These are phyloP conservation scores for Mrakia hoshinonis DNA, from an alignment of 768 basidiomycete genomes.

Conservation along the genomic window DNA sequence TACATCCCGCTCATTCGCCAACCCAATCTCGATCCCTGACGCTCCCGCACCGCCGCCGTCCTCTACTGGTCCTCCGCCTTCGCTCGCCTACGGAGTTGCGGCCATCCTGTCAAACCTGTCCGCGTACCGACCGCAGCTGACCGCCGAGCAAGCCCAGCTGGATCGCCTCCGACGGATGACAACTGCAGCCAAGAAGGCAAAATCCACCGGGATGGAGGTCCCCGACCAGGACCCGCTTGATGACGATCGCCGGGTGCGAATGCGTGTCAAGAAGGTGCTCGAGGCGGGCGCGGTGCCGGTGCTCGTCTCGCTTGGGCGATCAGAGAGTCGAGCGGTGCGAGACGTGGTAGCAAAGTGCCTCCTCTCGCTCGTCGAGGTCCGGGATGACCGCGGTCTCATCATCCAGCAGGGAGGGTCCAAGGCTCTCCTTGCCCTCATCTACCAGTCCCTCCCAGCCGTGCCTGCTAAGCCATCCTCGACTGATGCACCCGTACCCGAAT, in stretches of 20 bases:
- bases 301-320: conserved; percentile 51
- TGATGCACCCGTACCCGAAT: background rate
- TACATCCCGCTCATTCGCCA: conserved; percentile 51
- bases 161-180: conserved; percentile 72
- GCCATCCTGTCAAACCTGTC: conserved; percentile 68
- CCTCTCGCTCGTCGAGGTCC: conserved; percentile 66
- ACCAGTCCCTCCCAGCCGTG: background rate
- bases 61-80: conserved; percentile 33
- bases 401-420: conserved; percentile 72
- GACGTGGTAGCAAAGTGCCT: conserved; percentile 54
- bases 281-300: conserved; percentile 57
- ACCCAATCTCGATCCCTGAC: conserved; percentile 44
- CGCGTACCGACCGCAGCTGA: conserved; percentile 59
- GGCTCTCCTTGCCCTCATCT: conserved; percentile 14
- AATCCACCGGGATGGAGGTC: conserved; percentile 23
- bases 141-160: conserved; percentile 73
- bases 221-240: conserved; percentile 48
- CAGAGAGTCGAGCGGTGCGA: conserved; percentile 60
- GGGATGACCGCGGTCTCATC: conserved; percentile 64
- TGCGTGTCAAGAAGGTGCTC: conserved; percentile 53
- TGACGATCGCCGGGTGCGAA: conserved; percentile 57
- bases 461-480: background rate
- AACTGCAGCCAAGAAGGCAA: conserved; percentile 37
- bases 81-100: conserved; percentile 67
- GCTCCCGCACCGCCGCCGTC: conserved; percentile 31